phyloP scores from a whole-genome alignment of 2,329 filamentous ascomycete genomes.

The Cercospora berteroae region DNA sequence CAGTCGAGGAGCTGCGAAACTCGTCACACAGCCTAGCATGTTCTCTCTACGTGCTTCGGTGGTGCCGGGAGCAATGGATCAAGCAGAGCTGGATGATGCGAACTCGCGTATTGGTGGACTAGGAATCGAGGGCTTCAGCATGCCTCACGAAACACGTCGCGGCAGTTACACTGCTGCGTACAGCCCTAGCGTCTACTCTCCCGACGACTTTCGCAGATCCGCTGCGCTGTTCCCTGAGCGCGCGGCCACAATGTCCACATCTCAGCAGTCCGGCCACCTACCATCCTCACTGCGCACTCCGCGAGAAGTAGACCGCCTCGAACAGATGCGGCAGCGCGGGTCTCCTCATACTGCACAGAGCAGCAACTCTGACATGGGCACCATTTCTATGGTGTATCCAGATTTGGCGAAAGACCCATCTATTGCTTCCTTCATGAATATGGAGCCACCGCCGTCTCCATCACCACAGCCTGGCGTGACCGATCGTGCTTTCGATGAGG shows the following conservation, averaged over 20 bases:
- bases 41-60: conserved; percentile 35
- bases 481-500: conserved; percentile 12
- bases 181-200: conserved; percentile 35
- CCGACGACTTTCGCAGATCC: conserved; percentile 10
- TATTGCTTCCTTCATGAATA: conserved; percentile 21
- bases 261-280: neutral
- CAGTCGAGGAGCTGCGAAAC: conserved; percentile 23
- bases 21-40: conserved; percentile 34
- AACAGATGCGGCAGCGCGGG: neutral
- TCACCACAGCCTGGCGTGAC: neutral
- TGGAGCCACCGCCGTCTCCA: neutral
- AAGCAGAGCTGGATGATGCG: conserved; percentile 29
- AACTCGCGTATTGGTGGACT: conserved; percentile 32
- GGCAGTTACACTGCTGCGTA: conserved; percentile 22
- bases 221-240: conserved; percentile 6
- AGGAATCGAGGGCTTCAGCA: conserved; percentile 33
- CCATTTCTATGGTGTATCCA: conserved; percentile 25
- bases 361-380: conserved; percentile 16
- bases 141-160: conserved; percentile 29
- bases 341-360: conserved; percentile 13
- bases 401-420: conserved; percentile 27
- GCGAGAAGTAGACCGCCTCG: neutral
- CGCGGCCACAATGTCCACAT: neutral
- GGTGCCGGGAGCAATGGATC: conserved; percentile 28
- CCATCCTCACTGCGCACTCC: neutral